A percentile compares a stretch with the other conserved stretches of the same genome.
Conservation (phyloP, 2,329 filamentous ascomycete genomes). For the Curvularia lunata region DNA sequence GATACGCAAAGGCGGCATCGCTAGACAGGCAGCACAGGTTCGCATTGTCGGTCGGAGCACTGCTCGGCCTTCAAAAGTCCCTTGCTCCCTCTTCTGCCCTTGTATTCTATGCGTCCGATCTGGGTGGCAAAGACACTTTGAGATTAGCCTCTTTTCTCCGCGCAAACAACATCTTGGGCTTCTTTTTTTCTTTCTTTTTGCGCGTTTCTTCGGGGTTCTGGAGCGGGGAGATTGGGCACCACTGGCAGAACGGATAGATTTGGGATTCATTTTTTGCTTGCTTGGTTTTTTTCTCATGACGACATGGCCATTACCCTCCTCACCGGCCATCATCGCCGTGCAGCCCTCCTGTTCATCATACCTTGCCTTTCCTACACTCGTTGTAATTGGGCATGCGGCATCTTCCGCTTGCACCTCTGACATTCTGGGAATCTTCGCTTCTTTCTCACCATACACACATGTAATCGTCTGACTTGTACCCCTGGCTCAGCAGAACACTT, state of each 20-base stretch:
- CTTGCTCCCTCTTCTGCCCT: slow-evolving; percentile 29
- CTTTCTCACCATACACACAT: slow-evolving; percentile 23
- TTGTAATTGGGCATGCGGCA: slow-evolving; percentile 44
- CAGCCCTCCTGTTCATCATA: slow-evolving; percentile 20
- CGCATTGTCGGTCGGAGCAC: slow-evolving; percentile 28
- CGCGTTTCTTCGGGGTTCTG: slow-evolving; percentile 32
- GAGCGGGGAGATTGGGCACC: slow-evolving; percentile 20
- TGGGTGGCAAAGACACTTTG: slow-evolving; percentile 18
- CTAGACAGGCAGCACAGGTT: slow-evolving; percentile 43
- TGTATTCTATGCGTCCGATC: slow-evolving; percentile 38
- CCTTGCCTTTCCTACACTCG: slow-evolving; percentile 44
- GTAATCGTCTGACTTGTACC: slow-evolving; percentile 31
- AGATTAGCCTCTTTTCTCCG: slow-evolving; percentile 29
- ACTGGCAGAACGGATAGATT: slow-evolving; percentile 31
- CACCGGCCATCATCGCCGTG: slow-evolving; percentile 43
- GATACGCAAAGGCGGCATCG: slow-evolving; percentile 40
- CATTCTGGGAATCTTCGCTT: slow-evolving; percentile 46
- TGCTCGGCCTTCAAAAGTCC: slow-evolving; percentile 36
- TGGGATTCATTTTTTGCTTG: slow-evolving; percentile 34
- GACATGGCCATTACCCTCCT: slow-evolving; percentile 33
- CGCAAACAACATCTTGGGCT: slow-evolving; percentile 20
- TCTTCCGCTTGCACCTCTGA: slow-evolving; percentile 18
- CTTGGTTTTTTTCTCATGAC: slow-evolving; percentile 34
- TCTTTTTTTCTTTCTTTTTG: slow-evolving; percentile 20
- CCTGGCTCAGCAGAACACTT: slow-evolving; percentile 27